Evolutionary conservation across 257 asterid species (phyloP), one percentile per base, ranked within the genome.

Genomic region (Solanum medicagineum): DNA sequence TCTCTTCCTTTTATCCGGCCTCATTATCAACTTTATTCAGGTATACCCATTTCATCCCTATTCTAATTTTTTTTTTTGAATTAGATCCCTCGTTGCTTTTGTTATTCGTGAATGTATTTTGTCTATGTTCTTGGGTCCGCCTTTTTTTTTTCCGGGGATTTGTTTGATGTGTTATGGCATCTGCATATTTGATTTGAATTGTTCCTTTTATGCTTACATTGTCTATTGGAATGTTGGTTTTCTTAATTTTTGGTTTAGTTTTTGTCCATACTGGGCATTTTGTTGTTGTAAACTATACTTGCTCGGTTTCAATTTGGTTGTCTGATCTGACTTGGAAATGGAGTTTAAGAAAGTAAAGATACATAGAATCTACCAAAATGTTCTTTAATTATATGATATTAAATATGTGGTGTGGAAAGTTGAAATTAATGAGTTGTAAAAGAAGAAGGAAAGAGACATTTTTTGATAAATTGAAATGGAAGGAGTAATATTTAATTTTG

Each of bases 21-120:
- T 93, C 88, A 45, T 92, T 88, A 88, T 95, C 88, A 95, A 95
- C 89, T 82, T 91, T 87, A 45, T 93, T 86, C 98, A 93, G 98
- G 98, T 93, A 45, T n/a, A 7, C 44, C 68, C 7, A 16, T 57
- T 32, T 20, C 55, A 65, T 84, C 80, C 12, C 6, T 32, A 57
- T 14, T 32, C 22, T 73, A 57, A 22, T 7, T 55, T 8, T 8
- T 57, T 57, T 11, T 36, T 69, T 57, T 6, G 10, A 44, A 32
- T 14, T 11, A 55, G 83, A 63, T 66, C 81, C 10, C 17, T 26
- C 15, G 15, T 49, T 49, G 42, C 8, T 49, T 71, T 19, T 71
- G 80, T 44, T 44, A 42, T 71, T 71, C 32, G 10, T 71, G 55
- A 32, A 66, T 66, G 12, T 29, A 29, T 29, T 68, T 9, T 68